Evolutionary conservation across 768 basidiomycete species (phyloP), one percentile per base, ranked within the genome.

Genomic region (Sistotremastrum niveocremeum): DNA sequence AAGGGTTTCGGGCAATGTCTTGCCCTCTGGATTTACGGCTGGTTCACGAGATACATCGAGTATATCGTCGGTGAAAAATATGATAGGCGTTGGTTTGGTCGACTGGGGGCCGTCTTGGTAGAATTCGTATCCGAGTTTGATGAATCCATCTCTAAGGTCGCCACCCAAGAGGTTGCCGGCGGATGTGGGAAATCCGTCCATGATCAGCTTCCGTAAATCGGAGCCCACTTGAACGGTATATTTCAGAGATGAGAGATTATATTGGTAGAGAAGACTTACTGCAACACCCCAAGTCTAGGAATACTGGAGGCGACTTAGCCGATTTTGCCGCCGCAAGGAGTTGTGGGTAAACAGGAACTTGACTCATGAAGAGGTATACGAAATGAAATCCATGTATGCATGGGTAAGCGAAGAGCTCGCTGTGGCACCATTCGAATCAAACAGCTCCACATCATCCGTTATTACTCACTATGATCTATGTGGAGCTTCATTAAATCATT

Each of bases 251-350:
- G 20, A 20, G 20, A 20, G 20, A 9, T 8, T 34, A 37, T 9
- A 11, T 5, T n/a, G 29, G 34, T 31, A 5, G 20, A 6, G 33
- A 45, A 9, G 9, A 56, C 63, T 10, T 44, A 63, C 62, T 63
- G 52, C 59, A 60, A 49, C 63, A 64, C 3, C 63, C 62, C 8
- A 64, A 38, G 41, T 64, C 62, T 4, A 64, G 47, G 50, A 63
- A 55, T 3, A 57, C 32, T 2, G 60, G 51, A 7, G 51, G 36
- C 6, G 56, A 53, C 2, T 33, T 37, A 20, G 20, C 20, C 20
- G 20, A 20, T 44, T 52, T 57, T 4, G 57, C 61, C 1, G 51
- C 45, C 7, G 54, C 48, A 11, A 64, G 43, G 9, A 61, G 56
- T 6, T 49, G 33, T 2, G 49, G 53, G 37, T 64, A 64, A 7